Conservation (phyloP, 2,329 filamentous ascomycete genomes). For the Sporothrix schenckii region DNA sequence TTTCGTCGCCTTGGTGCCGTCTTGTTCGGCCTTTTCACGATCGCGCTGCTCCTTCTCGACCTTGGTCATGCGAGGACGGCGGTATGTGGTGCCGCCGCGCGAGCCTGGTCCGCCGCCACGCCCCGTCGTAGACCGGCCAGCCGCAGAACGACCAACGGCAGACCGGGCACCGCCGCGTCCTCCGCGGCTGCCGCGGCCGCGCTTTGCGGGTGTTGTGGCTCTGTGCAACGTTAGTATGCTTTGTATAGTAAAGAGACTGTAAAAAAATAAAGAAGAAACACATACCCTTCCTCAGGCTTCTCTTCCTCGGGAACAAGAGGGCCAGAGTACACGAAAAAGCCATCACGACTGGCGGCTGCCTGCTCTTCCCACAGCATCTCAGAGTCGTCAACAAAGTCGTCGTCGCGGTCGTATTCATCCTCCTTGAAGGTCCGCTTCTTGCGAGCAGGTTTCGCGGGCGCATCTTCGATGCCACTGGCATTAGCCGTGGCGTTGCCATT, state of each 20-base stretch:
- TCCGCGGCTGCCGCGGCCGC: constrained; percentile 58
- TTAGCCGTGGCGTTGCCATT: constrained; percentile 40
- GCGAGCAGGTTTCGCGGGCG: constrained; percentile 63
- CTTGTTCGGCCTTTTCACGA: constrained; percentile 69
- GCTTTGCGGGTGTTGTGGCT: constrained; percentile 72
- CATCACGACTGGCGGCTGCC: constrained; percentile 89
- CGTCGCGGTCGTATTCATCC: constrained; percentile 81
- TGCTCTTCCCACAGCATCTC: constrained; percentile 95
- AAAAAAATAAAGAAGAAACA: constrained; percentile 38
- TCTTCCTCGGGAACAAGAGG: constrained; percentile 86
- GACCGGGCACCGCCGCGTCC: constrained; percentile 53
- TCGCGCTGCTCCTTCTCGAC: constrained; percentile 81
- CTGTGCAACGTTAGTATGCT: constrained; percentile 53
- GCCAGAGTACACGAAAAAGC: constrained; percentile 97
- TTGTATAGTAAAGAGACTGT: constrained; percentile 13
- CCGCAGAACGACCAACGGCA: constrained; percentile 62
- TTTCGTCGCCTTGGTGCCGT: not conserved
- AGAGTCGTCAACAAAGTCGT: constrained; percentile 88
- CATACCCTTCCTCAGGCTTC: constrained; percentile 64
- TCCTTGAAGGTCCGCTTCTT: constrained; percentile 81
- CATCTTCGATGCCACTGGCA: constrained; percentile 62
- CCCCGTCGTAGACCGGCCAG: constrained; percentile 32
- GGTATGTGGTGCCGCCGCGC: constrained; percentile 70
- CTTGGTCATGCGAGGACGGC: constrained; percentile 86
- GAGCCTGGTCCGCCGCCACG: constrained; percentile 62